Evolutionary conservation across 2,329 filamentous ascomycete genomes (phyloP), one percentile per base, ranked within the genome.

Genomic region (Helotiales sp.): DNA sequence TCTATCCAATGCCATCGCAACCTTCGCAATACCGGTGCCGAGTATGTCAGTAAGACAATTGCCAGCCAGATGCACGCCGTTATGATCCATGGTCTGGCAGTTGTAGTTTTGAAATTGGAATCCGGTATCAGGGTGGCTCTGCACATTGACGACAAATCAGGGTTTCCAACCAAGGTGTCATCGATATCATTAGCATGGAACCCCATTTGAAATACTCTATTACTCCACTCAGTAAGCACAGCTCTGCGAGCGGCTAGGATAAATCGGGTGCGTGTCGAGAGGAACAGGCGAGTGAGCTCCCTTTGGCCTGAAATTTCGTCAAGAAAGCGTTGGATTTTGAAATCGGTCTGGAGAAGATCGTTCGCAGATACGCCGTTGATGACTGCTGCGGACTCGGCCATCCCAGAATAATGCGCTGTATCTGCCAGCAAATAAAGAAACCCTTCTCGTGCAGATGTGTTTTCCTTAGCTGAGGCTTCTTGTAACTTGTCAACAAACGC

Each of bases 391-490:
- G 54, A 58, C n/a, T 58, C 8, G 10, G 22, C 28, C 34, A 58
- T 37, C 3, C 30, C 30, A 13, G 54, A 58, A 26, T 37, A 58
- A 37, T 40, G 28, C 2, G 22, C 54, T 22, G 24, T 58, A 17
- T 58, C 54, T 58, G 34, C 54, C n/a, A 58, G 10, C n/a, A 58
- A n/a, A n/a, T 58, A 22, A 2, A 58, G 22, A 30, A 58, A 58
- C 6, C 54, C 54, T 15, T 40, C 8, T 26, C 54, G 30, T 17
- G 30, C 24, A 28, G 49, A 58, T 17, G 17, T 15, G 13, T 37
- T 22, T 3, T 34, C 30, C 26, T 22, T 57, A 4, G 17, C 7
- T 20, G 54, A 57, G 2, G 28, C 7, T 2, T 37, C 37, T 5
- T 37, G 30, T 5, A 57, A 6, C 8, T 15, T 57, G 6, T 22